phyloP scores from a whole-genome alignment of 1,139 yeast genomes.

The Sugiyamaella japonica region DNA sequence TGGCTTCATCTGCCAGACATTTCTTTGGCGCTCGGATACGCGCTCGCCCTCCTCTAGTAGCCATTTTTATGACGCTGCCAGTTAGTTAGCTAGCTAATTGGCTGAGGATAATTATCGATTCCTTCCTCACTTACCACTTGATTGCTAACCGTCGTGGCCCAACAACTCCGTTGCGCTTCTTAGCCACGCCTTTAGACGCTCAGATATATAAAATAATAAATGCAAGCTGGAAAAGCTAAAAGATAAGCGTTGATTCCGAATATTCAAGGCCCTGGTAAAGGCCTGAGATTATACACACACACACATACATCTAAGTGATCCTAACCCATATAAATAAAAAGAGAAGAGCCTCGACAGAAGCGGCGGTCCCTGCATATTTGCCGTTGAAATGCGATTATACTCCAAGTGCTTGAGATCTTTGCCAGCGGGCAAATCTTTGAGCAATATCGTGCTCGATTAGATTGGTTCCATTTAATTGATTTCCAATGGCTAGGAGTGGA shows the following conservation, averaged over 20 bases:
- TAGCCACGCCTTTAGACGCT: background rate
- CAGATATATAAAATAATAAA: background rate
- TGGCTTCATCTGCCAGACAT: conserved; percentile 41
- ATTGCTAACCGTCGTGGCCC: background rate
- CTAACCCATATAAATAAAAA: background rate
- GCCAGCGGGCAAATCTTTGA: conserved; percentile 26
- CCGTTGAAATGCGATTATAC: background rate
- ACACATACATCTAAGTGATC: background rate
- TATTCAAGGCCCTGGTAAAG: background rate
- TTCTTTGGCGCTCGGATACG: conserved; percentile 30
- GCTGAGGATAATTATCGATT: too few relatives aligned
- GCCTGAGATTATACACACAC: background rate
- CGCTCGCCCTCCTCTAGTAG: conserved; percentile 25
- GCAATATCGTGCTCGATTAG: conserved; percentile 60
- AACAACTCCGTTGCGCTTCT: too few relatives aligned
- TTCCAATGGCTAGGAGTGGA: conserved; percentile 58
- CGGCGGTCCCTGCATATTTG: conserved; percentile 1
- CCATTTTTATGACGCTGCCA: conserved; percentile 3
- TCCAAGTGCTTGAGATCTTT: conserved; percentile 10
- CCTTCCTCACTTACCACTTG: too few relatives aligned
- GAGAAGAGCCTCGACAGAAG: background rate
- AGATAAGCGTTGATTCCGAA: background rate
- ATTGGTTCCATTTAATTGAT: conserved; percentile 64
- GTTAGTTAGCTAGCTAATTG: too few relatives aligned
- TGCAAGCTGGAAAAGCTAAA: background rate